Evolutionary conservation across 257 asterid genomes (phyloP).

Genomic region (Solanum tacnaense): DNA sequence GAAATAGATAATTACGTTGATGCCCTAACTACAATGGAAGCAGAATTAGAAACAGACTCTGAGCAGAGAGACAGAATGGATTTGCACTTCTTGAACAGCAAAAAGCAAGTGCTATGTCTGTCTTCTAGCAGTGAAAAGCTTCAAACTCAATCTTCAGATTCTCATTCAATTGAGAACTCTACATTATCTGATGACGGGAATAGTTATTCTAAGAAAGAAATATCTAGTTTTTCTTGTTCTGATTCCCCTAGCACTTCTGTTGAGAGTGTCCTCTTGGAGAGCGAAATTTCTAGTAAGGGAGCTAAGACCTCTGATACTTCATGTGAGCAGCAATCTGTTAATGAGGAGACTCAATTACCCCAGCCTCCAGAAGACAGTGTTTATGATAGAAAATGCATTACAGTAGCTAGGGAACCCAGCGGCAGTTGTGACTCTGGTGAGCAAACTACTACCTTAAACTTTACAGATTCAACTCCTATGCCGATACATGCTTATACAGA

Average conservation of each 20-base stretch:
- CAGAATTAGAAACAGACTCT: slow-evolving; percentile 61
- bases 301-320: slow-evolving; percentile 13
- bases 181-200: slow-evolving; percentile 41
- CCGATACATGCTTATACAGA: slow-evolving; percentile 22
- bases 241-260: slow-evolving; percentile 18
- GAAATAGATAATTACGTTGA: slow-evolving; percentile 72
- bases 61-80: slow-evolving; percentile 43
- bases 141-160: slow-evolving; percentile 41
- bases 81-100: slow-evolving; percentile 16
- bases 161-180: slow-evolving; percentile 49
- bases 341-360: slow-evolving; percentile 1
- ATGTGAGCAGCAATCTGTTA: background rate
- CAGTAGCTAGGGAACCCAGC: slow-evolving; percentile 10
- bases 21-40: slow-evolving; percentile 70
- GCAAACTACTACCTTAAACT: slow-evolving; percentile 17
- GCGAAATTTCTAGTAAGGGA: slow-evolving; percentile 6
- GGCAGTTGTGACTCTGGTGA: slow-evolving; percentile 24
- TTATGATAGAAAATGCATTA: slow-evolving; percentile 3
- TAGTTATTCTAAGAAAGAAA: slow-evolving; percentile 17
- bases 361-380: slow-evolving; percentile 7
- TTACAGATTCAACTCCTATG: slow-evolving; percentile 19
- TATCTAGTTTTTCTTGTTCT: slow-evolving; percentile 26
- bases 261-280: slow-evolving; percentile 16
- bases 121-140: slow-evolving; percentile 28
- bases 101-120: slow-evolving; percentile 17